phyloP scores from a whole-genome alignment of 2,329 filamentous ascomycete species.

The Pseudofabraea citricarpa region DNA sequence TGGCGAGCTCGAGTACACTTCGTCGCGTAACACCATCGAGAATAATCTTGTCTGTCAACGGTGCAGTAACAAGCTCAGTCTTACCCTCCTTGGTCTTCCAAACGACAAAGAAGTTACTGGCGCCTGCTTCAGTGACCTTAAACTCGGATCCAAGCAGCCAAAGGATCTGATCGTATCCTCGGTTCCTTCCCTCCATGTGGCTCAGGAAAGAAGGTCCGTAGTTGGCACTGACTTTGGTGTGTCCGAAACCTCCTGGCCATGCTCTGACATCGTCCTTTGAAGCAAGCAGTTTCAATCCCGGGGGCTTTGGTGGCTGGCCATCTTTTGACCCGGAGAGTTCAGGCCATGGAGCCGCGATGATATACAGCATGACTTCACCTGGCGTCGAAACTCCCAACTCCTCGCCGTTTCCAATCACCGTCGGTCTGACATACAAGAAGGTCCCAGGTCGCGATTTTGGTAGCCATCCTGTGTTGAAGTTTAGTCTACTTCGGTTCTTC shows the following conservation, averaged over 20 bases:
- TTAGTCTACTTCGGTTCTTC: too few species aligned
- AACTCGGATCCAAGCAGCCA: slow-evolving; percentile 75
- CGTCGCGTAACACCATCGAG: slow-evolving; percentile 80
- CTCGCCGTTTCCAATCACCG: slow-evolving; percentile 76
- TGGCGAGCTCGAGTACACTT: slow-evolving; percentile 70
- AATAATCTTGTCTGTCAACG: slow-evolving; percentile 76
- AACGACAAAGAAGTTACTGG: slow-evolving; percentile 86
- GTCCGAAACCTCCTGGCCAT: slow-evolving; percentile 91
- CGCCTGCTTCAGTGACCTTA: slow-evolving; percentile 84
- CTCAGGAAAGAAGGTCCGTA: slow-evolving; percentile 81
- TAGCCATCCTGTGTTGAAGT: slow-evolving; percentile 57
- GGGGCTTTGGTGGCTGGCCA: slow-evolving; percentile 32
- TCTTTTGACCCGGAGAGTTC: slow-evolving; percentile 24
- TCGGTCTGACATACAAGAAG: slow-evolving; percentile 82
- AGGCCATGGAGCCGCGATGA: slow-evolving; percentile 62
- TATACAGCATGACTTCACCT: slow-evolving; percentile 77
- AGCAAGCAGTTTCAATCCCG: slow-evolving; percentile 70
- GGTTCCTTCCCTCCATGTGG: slow-evolving; percentile 64
- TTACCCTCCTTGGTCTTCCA: slow-evolving; percentile 63
- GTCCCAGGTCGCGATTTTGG: slow-evolving; percentile 61
- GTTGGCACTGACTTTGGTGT: slow-evolving; percentile 89
- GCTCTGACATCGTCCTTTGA: slow-evolving; percentile 78
- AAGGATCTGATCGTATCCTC: slow-evolving; percentile 82
- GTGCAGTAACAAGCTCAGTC: slow-evolving; percentile 74
- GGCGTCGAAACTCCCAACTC: slow-evolving; percentile 78